phyloP scores from a whole-genome alignment of 2,329 filamentous ascomycete genomes.

The Fonsecaea nubica region DNA sequence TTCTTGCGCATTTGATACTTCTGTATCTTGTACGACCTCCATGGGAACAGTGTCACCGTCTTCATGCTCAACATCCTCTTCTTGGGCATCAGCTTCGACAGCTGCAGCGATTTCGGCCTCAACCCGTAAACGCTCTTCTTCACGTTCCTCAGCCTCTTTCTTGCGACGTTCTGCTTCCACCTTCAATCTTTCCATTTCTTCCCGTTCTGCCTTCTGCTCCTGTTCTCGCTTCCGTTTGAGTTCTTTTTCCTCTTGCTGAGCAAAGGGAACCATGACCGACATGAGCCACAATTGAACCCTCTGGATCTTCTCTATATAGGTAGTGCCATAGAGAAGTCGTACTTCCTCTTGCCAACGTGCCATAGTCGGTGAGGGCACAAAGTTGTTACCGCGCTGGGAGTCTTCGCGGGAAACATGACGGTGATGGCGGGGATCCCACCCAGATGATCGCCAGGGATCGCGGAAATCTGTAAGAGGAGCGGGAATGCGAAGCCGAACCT shows the following conservation, averaged over 20 bases:
- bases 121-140: conserved; percentile 66
- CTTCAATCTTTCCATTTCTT: conserved; percentile 66
- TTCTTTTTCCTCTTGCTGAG: conserved; percentile 80
- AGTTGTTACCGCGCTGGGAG: conserved; percentile 73
- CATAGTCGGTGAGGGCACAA: conserved; percentile 73
- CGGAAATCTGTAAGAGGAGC: conserved; percentile 33
- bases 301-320: conserved; percentile 71
- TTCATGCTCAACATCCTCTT: conserved; percentile 41
- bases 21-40: conserved; percentile 74
- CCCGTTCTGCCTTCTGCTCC: conserved; percentile 66
- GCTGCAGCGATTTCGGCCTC: conserved; percentile 56
- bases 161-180: conserved; percentile 77
- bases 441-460: conserved; percentile 46
- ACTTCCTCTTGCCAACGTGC: conserved; percentile 89
- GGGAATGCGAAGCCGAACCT: conserved; percentile 58
- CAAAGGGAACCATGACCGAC: conserved; percentile 77
- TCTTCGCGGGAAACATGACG: conserved; percentile 56
- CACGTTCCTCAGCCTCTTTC: conserved; percentile 70
- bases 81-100: conserved; percentile 41
- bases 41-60: conserved; percentile 61
- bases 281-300: conserved; percentile 73
- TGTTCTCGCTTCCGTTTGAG: conserved; percentile 66
- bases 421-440: conserved; percentile 57
- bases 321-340: conserved; percentile 78
- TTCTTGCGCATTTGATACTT: conserved; percentile 45